Base-by-base conservation (phyloP, 73 alveolate genomes). In the Paramecium octaurelia region DNA sequence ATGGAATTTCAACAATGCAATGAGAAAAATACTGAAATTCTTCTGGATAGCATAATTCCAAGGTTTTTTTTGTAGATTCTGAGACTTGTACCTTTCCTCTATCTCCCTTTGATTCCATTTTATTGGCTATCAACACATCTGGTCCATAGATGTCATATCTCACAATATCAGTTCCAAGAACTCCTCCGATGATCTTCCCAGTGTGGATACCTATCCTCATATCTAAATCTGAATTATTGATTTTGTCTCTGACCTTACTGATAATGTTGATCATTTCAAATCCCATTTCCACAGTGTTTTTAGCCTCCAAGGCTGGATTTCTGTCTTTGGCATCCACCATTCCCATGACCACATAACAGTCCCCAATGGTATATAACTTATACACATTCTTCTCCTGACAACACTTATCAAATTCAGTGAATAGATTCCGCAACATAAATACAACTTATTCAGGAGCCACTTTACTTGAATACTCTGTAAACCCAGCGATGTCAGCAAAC, bases 81-180 rank as follows among this genome's bases (percentile, higher is more conserved):
- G 92, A 70, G 2, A 89, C 48, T 64, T 70, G 18, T 5, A 89
- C 94, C 48, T 73, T 71, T 16, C 94, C 94, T 89, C 84, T 71
- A 12, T 69, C 90, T 2, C 94, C 94, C 18, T 89, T 89, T 1
- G 94, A 89, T 89, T 89, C 94, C 94, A 89, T 89, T 89, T 89
- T 89, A 71, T 89, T 89, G 7, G 94, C 94, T 8, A 89, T 89
- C 10, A 89, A 29, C 1, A 89, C 94, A 71, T 89, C 88, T 12
- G 94, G 94, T 4, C 94, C 94, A 89, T 89, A 89, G 2, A 89
- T 89, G 29, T 89, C 94, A 89, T 89, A 89, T 70, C 94, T 68
- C 2, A 89, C 94, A 42, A 89, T 89, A 89, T 89, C 94, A 20
- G 94, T 89, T 18, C 94, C 94, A 40, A 89, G 86, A 18, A 89